Evolutionary conservation across 495 filamentous ascomycete species (phyloP).

Genomic region (Penicillium cataractarum): DNA sequence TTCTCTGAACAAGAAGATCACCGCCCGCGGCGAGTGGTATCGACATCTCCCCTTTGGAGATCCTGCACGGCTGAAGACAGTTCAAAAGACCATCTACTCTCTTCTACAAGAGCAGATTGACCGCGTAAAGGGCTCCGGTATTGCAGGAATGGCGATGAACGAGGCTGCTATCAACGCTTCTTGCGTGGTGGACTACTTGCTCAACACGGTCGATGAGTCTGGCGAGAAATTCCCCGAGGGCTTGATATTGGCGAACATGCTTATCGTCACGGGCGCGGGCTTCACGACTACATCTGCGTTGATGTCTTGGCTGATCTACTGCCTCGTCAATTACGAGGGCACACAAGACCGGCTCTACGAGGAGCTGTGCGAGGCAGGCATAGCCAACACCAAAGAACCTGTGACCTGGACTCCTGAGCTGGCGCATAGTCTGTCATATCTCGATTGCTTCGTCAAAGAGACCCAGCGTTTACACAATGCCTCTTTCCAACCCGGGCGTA

Average conservation of each 20-base stretch:
- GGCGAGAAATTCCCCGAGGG: conserved; percentile 52
- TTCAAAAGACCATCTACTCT: conserved; percentile 28
- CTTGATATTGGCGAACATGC: conserved; percentile 35
- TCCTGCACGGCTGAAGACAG: conserved; percentile 38
- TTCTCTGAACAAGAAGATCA: conserved; percentile 55
- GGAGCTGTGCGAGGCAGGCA: conserved; percentile 52
- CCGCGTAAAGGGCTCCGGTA: conserved; percentile 21
- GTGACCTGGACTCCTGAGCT: conserved; percentile 41
- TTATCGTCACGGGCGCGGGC: conserved; percentile 52
- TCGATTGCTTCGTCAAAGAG: conserved; percentile 62
- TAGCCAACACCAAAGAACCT: conserved; percentile 32
- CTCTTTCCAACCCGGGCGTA: conserved; percentile 59
- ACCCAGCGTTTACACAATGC: conserved; percentile 58
- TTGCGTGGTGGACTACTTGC: conserved; percentile 51
- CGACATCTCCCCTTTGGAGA: conserved; percentile 55
- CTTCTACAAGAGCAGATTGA: conserved; percentile 31
- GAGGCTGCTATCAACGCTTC: conserved; percentile 51
- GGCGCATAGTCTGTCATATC: conserved; percentile 44
- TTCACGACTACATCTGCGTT: conserved; percentile 58
- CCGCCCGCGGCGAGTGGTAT: conserved; percentile 52
- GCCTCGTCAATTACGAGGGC: conserved; percentile 51
- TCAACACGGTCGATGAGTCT: conserved; percentile 50
- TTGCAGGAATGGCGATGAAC: conserved; percentile 44
- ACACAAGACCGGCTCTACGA: conserved; percentile 55
- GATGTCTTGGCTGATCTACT: conserved; percentile 58